These are phyloP conservation scores for Xanthoceras sorbifolium DNA, from an alignment of 345 rosid species.

Conservation along the genomic window DNA sequence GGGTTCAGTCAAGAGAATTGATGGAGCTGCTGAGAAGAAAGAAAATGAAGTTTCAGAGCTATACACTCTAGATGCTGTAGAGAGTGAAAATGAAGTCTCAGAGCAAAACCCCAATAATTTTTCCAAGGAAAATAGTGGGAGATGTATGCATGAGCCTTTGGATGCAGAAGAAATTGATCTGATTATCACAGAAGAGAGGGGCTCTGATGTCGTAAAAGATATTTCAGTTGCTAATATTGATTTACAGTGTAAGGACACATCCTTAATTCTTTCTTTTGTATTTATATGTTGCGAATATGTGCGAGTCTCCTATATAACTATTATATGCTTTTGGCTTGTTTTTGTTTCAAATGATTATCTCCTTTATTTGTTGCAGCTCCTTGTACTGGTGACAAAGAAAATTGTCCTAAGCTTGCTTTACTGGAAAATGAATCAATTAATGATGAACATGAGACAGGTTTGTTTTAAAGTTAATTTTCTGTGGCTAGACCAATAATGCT, in stretches of 20 bases:
- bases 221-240: neutral
- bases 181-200: conserved; percentile 17
- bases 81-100: conserved; percentile 1
- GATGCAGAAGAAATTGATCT: conserved; percentile 5
- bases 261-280: neutral
- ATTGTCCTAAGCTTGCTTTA: neutral
- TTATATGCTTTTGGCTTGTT: neutral
- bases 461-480: neutral
- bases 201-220: neutral
- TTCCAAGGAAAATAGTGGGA: conserved; percentile 8
- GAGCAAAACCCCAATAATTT: neutral
- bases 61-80: neutral
- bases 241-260: conserved; percentile 14
- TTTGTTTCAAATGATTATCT: neutral
- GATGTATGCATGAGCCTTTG: neutral
- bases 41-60: neutral
- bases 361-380: conserved; percentile 4
- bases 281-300: neutral
- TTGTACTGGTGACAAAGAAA: neutral
- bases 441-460: conserved; percentile 1
- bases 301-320: neutral
- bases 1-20: neutral
- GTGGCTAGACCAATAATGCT: neutral
- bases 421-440: neutral
- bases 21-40: conserved; percentile 10